A percentile compares a stretch with the other conserved stretches of the same genome.
Conservation (phyloP, 23 red algal genomes). For the Pyropia yezoensis region DNA sequence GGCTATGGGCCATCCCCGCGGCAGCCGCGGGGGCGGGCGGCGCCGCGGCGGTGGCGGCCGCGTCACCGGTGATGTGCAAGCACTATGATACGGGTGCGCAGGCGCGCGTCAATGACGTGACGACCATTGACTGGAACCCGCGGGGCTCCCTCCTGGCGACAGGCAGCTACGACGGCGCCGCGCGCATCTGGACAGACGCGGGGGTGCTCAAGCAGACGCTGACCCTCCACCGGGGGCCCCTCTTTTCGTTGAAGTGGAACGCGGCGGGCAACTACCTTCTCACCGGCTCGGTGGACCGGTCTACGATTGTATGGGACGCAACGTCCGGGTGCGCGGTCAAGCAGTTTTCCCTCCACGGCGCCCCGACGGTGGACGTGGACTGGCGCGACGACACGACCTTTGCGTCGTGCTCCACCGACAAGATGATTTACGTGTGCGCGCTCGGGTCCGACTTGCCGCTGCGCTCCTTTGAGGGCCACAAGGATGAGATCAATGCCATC, state of each 20-base stretch:
- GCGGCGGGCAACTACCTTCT: conserved; percentile 64
- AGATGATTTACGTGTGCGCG: conserved; percentile 75
- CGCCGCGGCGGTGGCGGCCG: conserved; percentile 31
- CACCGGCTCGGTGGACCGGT: conserved; percentile 77
- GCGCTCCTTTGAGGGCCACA: conserved; percentile 68
- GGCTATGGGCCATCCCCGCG: conserved; percentile 84
- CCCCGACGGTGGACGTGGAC: conserved; percentile 74
- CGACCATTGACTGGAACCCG: conserved; percentile 81
- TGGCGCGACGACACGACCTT: conserved; percentile 88
- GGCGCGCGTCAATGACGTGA: conserved; percentile 66
- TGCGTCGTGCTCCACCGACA: conserved; percentile 89
- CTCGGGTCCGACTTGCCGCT: conserved; percentile 54
- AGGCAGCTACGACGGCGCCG: conserved; percentile 73
- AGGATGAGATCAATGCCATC: conserved; percentile 88
- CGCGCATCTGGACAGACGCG: conserved; percentile 69
- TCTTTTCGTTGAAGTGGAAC: conserved; percentile 97
- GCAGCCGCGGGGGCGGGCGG: conserved; percentile 2
- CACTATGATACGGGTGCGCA: conserved; percentile 9
- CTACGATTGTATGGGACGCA: conserved; percentile 68
- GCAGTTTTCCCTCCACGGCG: conserved; percentile 71
- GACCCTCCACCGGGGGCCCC: conserved; percentile 58
- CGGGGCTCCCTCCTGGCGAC: conserved; percentile 57
- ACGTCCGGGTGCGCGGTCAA: conserved; percentile 46
- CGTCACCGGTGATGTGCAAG: conserved; percentile 36
- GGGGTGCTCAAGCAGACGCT: conserved; percentile 59